phyloP scores from a whole-genome alignment of 2,329 filamentous ascomycete genomes.

The Aspergillus bombycis region DNA sequence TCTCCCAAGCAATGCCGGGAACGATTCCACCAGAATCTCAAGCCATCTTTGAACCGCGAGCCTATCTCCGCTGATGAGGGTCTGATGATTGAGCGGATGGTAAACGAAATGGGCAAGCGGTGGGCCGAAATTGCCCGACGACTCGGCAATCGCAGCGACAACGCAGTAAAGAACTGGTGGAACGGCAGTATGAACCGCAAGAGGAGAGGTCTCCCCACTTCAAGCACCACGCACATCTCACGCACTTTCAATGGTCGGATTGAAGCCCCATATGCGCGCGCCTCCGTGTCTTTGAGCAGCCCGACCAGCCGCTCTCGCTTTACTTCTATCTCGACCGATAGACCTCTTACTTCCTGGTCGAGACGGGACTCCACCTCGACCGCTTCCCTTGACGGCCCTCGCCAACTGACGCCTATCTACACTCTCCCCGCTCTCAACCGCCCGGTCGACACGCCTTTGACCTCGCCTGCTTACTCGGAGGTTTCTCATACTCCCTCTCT shows the following conservation, averaged over 20 bases:
- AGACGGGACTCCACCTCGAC: slow-evolving; percentile 29
- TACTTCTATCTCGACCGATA: slow-evolving; percentile 27
- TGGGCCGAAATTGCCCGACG: slow-evolving; percentile 92
- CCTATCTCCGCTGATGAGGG: slow-evolving; percentile 75
- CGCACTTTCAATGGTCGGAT: slow-evolving; percentile 42
- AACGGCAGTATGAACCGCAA: slow-evolving; percentile 89
- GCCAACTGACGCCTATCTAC: slow-evolving; percentile 43
- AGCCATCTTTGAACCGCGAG: slow-evolving; percentile 71
- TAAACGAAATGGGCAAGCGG: slow-evolving; percentile 76
- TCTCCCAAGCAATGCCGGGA: slow-evolving; percentile 95
- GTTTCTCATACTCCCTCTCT: slow-evolving; percentile 60
- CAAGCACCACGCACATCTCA: slow-evolving; percentile 39
- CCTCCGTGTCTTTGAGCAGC: slow-evolving; percentile 32
- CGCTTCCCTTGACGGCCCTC: slow-evolving; percentile 24
- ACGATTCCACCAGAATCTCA: slow-evolving; percentile 91
- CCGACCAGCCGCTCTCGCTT: slow-evolving; percentile 33
- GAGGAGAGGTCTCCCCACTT: slow-evolving; percentile 51
- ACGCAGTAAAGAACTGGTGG: slow-evolving; percentile 98
- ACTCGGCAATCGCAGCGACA: slow-evolving; percentile 84
- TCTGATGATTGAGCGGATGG: slow-evolving; percentile 73
- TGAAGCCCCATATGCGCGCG: slow-evolving; percentile 42
- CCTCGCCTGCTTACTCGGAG: slow-evolving; percentile 67
- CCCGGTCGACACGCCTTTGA: slow-evolving; percentile 59
- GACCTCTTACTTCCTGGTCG: slow-evolving; percentile 27
- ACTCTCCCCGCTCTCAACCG: slow-evolving; percentile 42